Percentiles rank a stretch among this genome's conserved stretches.
Conservation (phyloP, 2,329 filamentous ascomycete species). For the Colletotrichum orbiculare region DNA sequence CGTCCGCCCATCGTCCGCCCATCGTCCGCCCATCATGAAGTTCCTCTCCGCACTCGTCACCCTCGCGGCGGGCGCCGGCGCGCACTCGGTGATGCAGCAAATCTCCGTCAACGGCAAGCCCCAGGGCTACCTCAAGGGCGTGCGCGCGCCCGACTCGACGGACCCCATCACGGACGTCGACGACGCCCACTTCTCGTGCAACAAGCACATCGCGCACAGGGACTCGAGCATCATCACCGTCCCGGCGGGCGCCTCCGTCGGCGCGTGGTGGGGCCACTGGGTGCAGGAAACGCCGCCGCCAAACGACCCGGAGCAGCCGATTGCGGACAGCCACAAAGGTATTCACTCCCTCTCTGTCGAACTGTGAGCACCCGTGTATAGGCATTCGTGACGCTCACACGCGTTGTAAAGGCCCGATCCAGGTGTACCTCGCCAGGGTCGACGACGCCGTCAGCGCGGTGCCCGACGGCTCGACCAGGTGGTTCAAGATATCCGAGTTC, state of each 20-base stretch:
- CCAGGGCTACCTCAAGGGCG: conserved; percentile 4
- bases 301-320: conserved; percentile 58
- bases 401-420: conserved; percentile 52
- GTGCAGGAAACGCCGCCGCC: conserved; percentile 56
- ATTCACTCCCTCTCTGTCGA: background rate
- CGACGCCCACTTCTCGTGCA: conserved; percentile 57
- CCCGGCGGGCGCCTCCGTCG: conserved; percentile 59
- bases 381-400: background rate
- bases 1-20: background rate
- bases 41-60: conserved; percentile 35
- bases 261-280: conserved; percentile 60
- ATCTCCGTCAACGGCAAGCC: conserved; percentile 19
- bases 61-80: conserved; percentile 58
- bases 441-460: conserved; percentile 54
- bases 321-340: conserved; percentile 60
- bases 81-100: conserved; percentile 41
- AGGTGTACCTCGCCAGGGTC: conserved; percentile 61
- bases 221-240: conserved; percentile 49
- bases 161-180: conserved; percentile 56
- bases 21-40: conserved; percentile 1
- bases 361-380: background rate
- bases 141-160: conserved; percentile 12
- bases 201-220: conserved; percentile 41
- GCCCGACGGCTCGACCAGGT: conserved; percentile 47
- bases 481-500: conserved; percentile 64